Percentiles rank a stretch among this genome's conserved stretches.
Conservation (phyloP, 148 eudicot genomes). For the Chenopodium album region DNA sequence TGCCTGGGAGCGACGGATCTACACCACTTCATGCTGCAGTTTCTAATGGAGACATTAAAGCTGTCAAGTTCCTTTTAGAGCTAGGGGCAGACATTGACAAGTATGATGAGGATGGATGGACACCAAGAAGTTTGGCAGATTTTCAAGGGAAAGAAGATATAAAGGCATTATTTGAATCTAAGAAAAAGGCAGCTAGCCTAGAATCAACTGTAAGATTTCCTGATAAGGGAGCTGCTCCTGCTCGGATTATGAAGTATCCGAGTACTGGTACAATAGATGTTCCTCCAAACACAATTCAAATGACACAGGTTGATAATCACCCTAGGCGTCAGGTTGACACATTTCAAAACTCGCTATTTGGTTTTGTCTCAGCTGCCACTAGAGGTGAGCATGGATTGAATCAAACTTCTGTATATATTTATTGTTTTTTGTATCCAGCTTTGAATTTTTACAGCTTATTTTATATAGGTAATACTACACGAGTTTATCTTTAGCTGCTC, state of each 20-base stretch:
- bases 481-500: too few relatives aligned
- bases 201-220: conserved; percentile 18
- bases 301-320: conserved; percentile 20
- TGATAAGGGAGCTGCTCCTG: conserved; percentile 23
- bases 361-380: conserved; percentile 52
- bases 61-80: conserved; percentile 55
- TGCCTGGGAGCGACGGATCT: conserved; percentile 40
- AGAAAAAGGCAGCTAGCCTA: conserved; percentile 21
- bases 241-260: conserved; percentile 38
- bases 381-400: conserved; percentile 39
- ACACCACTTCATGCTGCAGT: conserved; percentile 78
- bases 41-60: conserved; percentile 43
- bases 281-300: conserved; percentile 19
- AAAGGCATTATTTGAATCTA: conserved; percentile 40
- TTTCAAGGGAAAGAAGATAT: conserved; percentile 67
- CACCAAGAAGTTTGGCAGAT: conserved; percentile 63
- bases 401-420: neutral
- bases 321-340: conserved; percentile 38
- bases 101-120: conserved; percentile 60
- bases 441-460: neutral
- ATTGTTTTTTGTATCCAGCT: neutral
- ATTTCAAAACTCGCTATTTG: conserved; percentile 67
- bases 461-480: neutral
- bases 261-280: conserved; percentile 44
- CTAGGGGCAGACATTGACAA: conserved; percentile 67